Base-by-base conservation (phyloP, 805 yeast species). In the Torulaspora delbrueckii region DNA sequence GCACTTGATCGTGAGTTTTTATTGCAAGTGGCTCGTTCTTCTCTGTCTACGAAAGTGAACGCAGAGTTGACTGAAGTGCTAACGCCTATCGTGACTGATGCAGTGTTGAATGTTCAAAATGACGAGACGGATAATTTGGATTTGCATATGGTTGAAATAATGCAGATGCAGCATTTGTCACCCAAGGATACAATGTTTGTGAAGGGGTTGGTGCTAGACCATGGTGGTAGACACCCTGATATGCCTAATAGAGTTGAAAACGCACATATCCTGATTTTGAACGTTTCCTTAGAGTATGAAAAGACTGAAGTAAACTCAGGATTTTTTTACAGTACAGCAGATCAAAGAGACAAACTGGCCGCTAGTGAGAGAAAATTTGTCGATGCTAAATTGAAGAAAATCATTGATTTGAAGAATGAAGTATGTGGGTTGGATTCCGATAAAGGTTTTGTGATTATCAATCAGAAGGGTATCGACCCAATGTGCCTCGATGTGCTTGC, bases 151-250 rank as follows among this genome's bases (percentile, higher is more conserved):
- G 83, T 93, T 57, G 99, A 93, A 71, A 86, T 93, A 62, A 93
- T 93, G 95, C 82, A 93, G 55, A 95, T 93, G 98, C 96, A 93
- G 77, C 91, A 86, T 62, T 86, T 87, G 55, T 77, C 84, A 31
- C 87, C 93, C 27, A 78, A 82, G 50, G 93, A 90, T 45, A 90
- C 98, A 14, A 75, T 76, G 59, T 79, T 93, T 48, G 74, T 93
- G 53, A 81, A 78, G 57, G 99, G 99, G 37, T 77, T 93, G 56
- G 99, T 93, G 30, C 75, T 93, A 54, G 99, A 93, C 66, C 99
- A 93, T 66, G 99, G 99, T 55, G 97, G 96, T 13, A 81, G 99
- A 66, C 99, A 93, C 73, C 99, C 99, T 37, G 99, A 93, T 68
- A 93, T 93, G 99, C 99, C 99, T 48, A 85, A 82, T 54, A 71